Percentiles rank a stretch among this genome's conserved stretches.
Conservation (phyloP, 139 green algal species). For the Volvox reticuliferus region DNA sequence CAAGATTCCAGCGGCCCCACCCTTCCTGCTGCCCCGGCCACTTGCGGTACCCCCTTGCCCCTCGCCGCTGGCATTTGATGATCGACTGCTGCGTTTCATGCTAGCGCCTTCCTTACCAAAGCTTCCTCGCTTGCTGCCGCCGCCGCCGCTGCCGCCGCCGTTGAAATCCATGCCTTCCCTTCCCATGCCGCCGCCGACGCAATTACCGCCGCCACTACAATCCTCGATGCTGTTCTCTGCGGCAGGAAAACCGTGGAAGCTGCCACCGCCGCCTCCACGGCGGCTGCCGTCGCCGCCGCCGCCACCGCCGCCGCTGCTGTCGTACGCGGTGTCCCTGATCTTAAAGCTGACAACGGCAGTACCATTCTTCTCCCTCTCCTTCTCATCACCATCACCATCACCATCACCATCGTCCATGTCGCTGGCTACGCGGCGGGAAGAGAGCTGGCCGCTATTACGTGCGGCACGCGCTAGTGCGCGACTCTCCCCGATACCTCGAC, state of each 20-base stretch:
- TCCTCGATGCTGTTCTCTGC: background rate
- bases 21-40: background rate
- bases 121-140: background rate
- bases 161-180: background rate
- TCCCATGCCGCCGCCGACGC: background rate
- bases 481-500: background rate
- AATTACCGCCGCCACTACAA: background rate
- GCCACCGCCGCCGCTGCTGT: background rate
- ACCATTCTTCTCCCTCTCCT: too few species aligned
- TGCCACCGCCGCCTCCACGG: background rate
- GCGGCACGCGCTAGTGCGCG: background rate
- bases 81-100: background rate
- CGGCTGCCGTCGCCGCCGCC: background rate
- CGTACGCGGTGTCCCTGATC: background rate
- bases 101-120: background rate
- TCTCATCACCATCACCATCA: background rate
- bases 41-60: background rate
- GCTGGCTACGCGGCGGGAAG: background rate
- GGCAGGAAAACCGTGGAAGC: background rate
- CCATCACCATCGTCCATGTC: background rate
- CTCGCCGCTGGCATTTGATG: background rate
- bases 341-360: background rate
- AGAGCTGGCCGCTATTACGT: background rate
- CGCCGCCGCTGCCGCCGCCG: background rate
- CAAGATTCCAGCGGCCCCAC: background rate